These are phyloP conservation scores for Microdochium nivale DNA, from an alignment of 2,329 filamentous ascomycete genomes.

Conservation along the genomic window DNA sequence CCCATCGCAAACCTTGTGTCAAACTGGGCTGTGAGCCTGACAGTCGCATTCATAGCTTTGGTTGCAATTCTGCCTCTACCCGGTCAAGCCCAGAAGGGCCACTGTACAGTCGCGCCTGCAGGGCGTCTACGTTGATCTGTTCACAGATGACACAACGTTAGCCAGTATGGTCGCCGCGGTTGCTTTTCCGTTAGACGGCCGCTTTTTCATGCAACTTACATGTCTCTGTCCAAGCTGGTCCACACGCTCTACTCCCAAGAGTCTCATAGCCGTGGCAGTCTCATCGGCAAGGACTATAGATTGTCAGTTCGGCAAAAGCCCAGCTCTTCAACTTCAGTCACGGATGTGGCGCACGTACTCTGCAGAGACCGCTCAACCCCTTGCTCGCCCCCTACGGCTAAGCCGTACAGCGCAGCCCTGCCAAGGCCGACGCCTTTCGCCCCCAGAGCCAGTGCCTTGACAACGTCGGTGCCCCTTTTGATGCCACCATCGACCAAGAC, in stretches of 20 bases:
- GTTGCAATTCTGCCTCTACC: slow-evolving; percentile 9
- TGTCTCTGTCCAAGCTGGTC: slow-evolving; percentile 12
- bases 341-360: slow-evolving; percentile 30
- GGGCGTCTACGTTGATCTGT: slow-evolving; percentile 7
- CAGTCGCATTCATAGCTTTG: slow-evolving; percentile 12
- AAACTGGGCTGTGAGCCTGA: background rate
- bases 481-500: slow-evolving; percentile 27
- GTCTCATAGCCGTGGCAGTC: slow-evolving; percentile 14
- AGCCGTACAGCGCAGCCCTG: slow-evolving; percentile 33
- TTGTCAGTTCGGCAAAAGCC: background rate
- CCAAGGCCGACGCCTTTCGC: slow-evolving; percentile 32
- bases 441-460: slow-evolving; percentile 28
- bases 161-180: background rate
- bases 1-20: background rate
- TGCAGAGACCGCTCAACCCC: slow-evolving; percentile 49
- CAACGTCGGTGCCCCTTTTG: slow-evolving; percentile 24
- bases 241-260: slow-evolving; percentile 14
- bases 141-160: background rate
- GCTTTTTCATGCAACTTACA: too few species aligned
- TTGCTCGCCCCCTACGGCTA: slow-evolving; percentile 41
- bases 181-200: slow-evolving; percentile 1
- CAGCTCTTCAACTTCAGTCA: too few species aligned
- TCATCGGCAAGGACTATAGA: slow-evolving; percentile 15
- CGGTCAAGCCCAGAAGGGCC: slow-evolving; percentile 12
- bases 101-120: slow-evolving; percentile 8